Percentiles rank a stretch among this genome's conserved stretches.
phyloP scores from a whole-genome alignment of 106 monocot species.

The Platanthera zijinensis region DNA sequence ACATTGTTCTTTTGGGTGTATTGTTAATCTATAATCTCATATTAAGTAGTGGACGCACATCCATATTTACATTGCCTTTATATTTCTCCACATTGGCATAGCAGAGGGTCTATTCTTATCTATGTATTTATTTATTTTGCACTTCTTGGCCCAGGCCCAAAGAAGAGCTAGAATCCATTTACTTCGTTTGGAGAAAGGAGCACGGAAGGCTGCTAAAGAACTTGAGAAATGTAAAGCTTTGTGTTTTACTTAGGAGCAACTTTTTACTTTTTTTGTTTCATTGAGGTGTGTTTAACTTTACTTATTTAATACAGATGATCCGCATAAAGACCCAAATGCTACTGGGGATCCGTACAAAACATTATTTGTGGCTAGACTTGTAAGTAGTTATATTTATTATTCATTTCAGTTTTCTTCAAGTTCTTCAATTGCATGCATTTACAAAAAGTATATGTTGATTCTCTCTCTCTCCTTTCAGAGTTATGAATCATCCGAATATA shows the following conservation, averaged over 20 bases:
- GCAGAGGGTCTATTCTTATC: background rate
- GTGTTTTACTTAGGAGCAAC: background rate
- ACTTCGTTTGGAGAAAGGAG: constrained; percentile 71
- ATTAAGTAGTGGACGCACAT: background rate
- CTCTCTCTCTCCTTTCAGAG: constrained; percentile 36
- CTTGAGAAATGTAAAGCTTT: constrained; percentile 63
- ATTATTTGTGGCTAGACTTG: constrained; percentile 88
- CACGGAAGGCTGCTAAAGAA: constrained; percentile 76
- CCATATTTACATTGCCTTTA: background rate
- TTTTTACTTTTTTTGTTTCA: constrained; percentile 3
- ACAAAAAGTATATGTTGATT: background rate
- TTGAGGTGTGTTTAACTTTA: background rate
- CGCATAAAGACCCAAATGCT: constrained; percentile 48
- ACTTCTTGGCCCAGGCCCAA: constrained; percentile 37
- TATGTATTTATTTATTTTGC: background rate
- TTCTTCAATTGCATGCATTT: background rate
- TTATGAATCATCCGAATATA: constrained; percentile 84
- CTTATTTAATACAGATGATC: constrained; percentile 55
- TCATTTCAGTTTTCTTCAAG: background rate
- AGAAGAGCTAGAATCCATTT: constrained; percentile 71
- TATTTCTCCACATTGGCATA: background rate
- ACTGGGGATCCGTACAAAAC: constrained; percentile 95
- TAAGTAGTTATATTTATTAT: constrained; percentile 29
- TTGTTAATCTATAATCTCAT: background rate
- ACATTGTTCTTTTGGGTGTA: background rate